Conservation (phyloP, 1,284 basidiomycete genomes). For the Moesziomyces parantarcticus region DNA sequence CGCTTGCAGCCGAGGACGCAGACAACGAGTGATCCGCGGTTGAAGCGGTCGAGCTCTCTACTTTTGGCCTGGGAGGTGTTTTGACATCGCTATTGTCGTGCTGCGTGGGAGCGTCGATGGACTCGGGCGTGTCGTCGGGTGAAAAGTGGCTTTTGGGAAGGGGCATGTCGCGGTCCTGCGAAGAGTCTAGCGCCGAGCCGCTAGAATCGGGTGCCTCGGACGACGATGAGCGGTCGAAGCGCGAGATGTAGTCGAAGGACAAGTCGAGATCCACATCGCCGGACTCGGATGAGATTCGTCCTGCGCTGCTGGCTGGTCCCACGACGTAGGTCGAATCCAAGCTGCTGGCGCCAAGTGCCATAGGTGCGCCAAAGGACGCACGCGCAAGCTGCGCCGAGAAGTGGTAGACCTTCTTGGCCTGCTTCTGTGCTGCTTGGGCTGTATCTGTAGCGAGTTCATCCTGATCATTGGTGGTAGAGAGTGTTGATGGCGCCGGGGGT, state of each 20-base stretch:
- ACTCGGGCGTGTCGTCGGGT: slow-evolving; percentile 31
- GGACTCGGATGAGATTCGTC: slow-evolving; percentile 7
- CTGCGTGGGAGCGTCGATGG: not conserved
- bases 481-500: not conserved
- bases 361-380: slow-evolving; percentile 22
- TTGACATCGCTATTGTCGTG: not conserved
- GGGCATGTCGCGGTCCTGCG: slow-evolving; percentile 7
- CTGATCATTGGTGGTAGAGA: not conserved
- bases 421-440: not conserved
- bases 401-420: slow-evolving; percentile 31
- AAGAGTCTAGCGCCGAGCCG: slow-evolving; percentile 22
- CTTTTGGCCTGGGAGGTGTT: slow-evolving; percentile 6
- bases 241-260: slow-evolving; percentile 56
- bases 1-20: not conserved
- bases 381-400: slow-evolving; percentile 40
- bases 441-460: not conserved
- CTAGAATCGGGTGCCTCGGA: slow-evolving; percentile 31
- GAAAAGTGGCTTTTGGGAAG: slow-evolving; percentile 21
- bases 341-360: slow-evolving; percentile 15
- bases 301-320: not conserved
- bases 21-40: slow-evolving; percentile 6
- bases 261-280: slow-evolving; percentile 53
- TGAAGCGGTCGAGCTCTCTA: not conserved
- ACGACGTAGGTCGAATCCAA: slow-evolving; percentile 11
- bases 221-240: slow-evolving; percentile 34